Conservation (phyloP, 2,329 filamentous ascomycete species). For the Aspergillus brunneoviolaceus region DNA sequence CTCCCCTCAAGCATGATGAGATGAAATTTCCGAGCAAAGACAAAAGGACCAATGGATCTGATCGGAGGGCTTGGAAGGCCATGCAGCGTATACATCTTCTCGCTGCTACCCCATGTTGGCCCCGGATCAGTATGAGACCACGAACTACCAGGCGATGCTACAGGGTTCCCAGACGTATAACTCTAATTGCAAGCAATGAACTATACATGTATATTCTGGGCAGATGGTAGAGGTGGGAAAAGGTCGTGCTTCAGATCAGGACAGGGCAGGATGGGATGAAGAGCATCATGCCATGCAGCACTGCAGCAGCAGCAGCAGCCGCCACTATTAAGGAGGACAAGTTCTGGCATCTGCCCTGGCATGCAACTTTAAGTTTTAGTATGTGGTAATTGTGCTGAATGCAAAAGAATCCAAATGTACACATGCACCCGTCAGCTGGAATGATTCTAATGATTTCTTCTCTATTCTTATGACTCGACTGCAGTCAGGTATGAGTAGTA, state of each 20-base stretch:
- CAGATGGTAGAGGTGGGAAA: not conserved
- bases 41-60: not conserved
- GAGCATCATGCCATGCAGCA: slow-evolving; percentile 1
- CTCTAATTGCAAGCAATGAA: not conserved
- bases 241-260: not conserved
- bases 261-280: not conserved
- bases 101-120: not conserved
- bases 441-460: not conserved
- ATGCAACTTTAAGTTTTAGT: not conserved
- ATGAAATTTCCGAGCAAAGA: not conserved
- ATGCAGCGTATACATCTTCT: not conserved
- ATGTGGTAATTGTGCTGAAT: not conserved
- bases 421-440: not conserved
- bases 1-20: slow-evolving; percentile 56
- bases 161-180: slow-evolving; percentile 1
- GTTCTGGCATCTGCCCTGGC: not conserved
- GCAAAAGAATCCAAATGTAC: not conserved
- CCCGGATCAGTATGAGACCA: slow-evolving; percentile 6
- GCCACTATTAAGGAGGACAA: too few species aligned
- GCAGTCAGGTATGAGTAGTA: not conserved
- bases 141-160: slow-evolving; percentile 6
- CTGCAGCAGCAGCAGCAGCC: not conserved
- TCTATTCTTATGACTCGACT: not conserved
- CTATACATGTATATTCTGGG: not conserved
- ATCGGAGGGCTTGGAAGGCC: not conserved